Evolutionary conservation across 768 basidiomycete species (phyloP).

Genomic region (Pleurotus salmoneostramineus): DNA sequence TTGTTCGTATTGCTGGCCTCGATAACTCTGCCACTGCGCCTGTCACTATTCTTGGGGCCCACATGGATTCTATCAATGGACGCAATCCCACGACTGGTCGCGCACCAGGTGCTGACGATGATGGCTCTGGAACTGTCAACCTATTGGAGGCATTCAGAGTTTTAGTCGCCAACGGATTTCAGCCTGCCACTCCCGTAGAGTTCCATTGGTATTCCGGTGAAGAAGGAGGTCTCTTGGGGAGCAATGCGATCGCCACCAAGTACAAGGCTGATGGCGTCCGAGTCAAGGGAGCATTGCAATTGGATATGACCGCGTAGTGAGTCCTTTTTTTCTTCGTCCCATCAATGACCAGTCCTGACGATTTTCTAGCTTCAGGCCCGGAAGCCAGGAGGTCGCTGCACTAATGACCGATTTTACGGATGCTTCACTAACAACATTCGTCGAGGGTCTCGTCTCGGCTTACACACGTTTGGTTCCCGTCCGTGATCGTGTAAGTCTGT

Average conservation of each 20-base stretch:
- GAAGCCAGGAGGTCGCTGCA: conserved; percentile 35
- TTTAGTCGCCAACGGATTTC: conserved; percentile 32
- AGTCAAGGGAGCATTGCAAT: conserved; percentile 49
- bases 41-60: conserved; percentile 34
- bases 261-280: conserved; percentile 41
- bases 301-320: conserved; percentile 37
- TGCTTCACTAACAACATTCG: conserved; percentile 36
- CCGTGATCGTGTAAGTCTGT: conserved; percentile 31
- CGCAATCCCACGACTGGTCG: conserved; percentile 32
- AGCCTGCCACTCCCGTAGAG: conserved; percentile 36
- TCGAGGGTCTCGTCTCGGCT: conserved; percentile 32
- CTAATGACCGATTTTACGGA: conserved; percentile 37
- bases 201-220: conserved; percentile 48
- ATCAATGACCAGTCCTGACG: conserved; percentile 5
- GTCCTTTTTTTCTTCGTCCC: conserved; percentile 5
- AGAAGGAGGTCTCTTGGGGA: conserved; percentile 43
- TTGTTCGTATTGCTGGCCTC: conserved; percentile 30
- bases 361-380: conserved; percentile 38
- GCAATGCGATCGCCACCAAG: conserved; percentile 47
- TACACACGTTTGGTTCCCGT: conserved; percentile 33
- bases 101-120: conserved; percentile 48
- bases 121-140: conserved; percentile 42
- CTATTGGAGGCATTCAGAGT: conserved; percentile 37
- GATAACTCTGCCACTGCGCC: conserved; percentile 16
- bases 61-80: conserved; percentile 39